Evolutionary conservation across 2,329 filamentous ascomycete genomes (phyloP), one percentile per base, ranked within the genome.

Genomic region (Fusarium chaquense): DNA sequence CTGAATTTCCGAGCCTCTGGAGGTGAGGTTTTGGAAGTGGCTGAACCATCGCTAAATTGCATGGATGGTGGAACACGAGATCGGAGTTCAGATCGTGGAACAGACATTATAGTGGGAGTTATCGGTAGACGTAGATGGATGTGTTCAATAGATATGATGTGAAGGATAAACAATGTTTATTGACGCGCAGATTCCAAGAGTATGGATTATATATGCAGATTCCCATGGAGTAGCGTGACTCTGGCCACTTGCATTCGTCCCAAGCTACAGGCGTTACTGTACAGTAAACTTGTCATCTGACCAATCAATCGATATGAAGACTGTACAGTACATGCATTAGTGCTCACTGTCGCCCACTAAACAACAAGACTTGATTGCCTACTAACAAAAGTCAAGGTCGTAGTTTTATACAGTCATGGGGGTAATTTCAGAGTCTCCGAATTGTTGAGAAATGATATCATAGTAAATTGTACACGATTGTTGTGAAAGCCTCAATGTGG

Each of bases 321-420:
- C 62, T 65, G 60, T 65, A 65, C 62, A 65, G 62, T 65, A 40
- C 20, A 41, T 8, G 52, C 62, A 58, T 65, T 65, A 65, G 62
- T 24, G 60, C 51, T 45, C 16, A 62, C 57, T 16, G 3, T 15
- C 4, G 16, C 13, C 26, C 24, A 41, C n/a, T 32, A 6, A 18
- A n/a, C 24, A 26, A 3, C 32, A 38, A 4, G 18, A 20, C 18
- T n/a, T 20, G 6, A 3, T 20, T 33, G 13, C 32, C 24, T 18
- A 18, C 18, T 16, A 24, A 15, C 20, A 41, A 41, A 13, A 16
- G 12, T 5, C 12, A 32, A 46, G 13, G 32, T 16, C 16, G 13
- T 16, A 33, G 32, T 33, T 33, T 15, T 33, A 33, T 16, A 33
- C 15, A 15, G 6, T 33, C 6, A 15, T 15, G 2, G 6, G 16